Base-by-base conservation (phyloP, 2,329 filamentous ascomycete genomes). In the Exophiala alcalophila region DNA sequence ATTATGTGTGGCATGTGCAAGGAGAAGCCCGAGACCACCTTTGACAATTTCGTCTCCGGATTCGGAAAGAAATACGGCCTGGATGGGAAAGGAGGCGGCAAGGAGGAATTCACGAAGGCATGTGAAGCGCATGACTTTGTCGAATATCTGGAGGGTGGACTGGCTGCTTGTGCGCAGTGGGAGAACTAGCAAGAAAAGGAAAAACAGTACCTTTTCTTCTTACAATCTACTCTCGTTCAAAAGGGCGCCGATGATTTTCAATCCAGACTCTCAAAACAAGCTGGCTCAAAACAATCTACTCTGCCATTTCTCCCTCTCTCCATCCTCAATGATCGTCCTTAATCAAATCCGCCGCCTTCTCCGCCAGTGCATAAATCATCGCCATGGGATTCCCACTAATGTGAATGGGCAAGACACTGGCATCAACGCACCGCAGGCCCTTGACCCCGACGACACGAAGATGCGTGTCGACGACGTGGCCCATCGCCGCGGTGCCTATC, bases 21-120 rank as follows among this genome's bases (percentile, higher is more conserved):
- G 26, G 60, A 54, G 11, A 67, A 67, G 50, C 61, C 62, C 4
- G 52, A 55, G 23, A 63, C 62, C 1, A 65, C 63, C 2, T 60
- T 61, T 44, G 57, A 61, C 38, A 66, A 63, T 42, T 61, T 60
- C 11, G 61, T 64, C 2, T 24, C 21, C 16, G 40, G 43, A 71
- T 52, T 66, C 65, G 50, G 44, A 21, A 42, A 35, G 42, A 31
- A 27, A 21, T 45, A 40, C 40, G 37, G 53, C 20, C 21, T 43
- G 27, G 33, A 49, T 34, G 35, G 49, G 11, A 33, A 56, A 16
- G 41, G 41, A 7, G 25, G 11, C 27, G 28, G 49, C 27, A 36
- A 50, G 42, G 45, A 43, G 11, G 46, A 44, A 11, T 52, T 27
- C 19, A 16, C 6, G 16, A 44, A 46, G 29, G 6, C 9, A 14